phyloP scores from a whole-genome alignment of 441 rosid species.

The Erodium chrysanthum region DNA sequence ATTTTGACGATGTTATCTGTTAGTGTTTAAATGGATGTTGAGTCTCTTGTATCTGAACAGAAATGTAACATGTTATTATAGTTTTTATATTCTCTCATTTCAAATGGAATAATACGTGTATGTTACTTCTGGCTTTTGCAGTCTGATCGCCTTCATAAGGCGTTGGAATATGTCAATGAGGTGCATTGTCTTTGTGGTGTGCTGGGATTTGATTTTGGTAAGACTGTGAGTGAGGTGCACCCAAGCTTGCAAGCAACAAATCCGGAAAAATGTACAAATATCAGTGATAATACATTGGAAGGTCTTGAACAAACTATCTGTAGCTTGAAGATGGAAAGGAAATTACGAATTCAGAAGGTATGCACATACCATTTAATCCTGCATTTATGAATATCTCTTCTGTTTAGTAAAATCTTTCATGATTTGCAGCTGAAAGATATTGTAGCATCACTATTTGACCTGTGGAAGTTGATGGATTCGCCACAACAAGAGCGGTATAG shows the following conservation, averaged over 20 bases:
- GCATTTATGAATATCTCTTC: neutral
- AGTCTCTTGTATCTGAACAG: neutral
- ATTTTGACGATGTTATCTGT: neutral
- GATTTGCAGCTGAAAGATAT: constrained; percentile 66
- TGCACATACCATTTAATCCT: neutral
- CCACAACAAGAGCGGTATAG: constrained; percentile 49
- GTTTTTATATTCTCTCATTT: neutral
- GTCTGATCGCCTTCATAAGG: constrained; percentile 86
- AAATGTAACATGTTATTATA: too few species aligned
- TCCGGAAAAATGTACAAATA: constrained; percentile 73
- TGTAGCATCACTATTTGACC: constrained; percentile 46
- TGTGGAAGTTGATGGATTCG: constrained; percentile 94
- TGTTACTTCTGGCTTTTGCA: constrained; percentile 30
- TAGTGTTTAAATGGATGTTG: neutral
- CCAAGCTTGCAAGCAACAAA: constrained; percentile 69
- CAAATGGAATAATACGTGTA: neutral
- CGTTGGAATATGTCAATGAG: constrained; percentile 64
- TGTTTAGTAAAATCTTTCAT: constrained; percentile 14
- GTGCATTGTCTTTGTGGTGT: constrained; percentile 81
- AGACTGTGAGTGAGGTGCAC: constrained; percentile 75
- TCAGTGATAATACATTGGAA: constrained; percentile 64
- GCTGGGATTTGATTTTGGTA: constrained; percentile 73
- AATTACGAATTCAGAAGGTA: constrained; percentile 65
- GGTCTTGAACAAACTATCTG: constrained; percentile 63
- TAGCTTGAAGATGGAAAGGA: constrained; percentile 65